phyloP scores from a whole-genome alignment of 2,329 filamentous ascomycete genomes.

The Chlorencoelia australis region DNA sequence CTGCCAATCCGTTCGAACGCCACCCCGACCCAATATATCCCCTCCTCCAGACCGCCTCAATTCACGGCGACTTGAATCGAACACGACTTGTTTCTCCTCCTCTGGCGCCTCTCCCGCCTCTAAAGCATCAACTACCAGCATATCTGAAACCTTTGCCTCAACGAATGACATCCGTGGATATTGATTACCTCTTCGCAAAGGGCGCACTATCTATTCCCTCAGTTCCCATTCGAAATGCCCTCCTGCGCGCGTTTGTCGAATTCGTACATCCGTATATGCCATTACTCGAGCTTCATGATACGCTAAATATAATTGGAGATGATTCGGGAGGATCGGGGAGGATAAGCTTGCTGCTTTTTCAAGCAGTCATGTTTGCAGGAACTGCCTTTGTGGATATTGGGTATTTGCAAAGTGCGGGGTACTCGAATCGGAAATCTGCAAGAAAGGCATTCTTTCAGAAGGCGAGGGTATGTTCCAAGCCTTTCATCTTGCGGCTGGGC shows the following conservation, averaged over 20 bases:
- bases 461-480: constrained; percentile 56
- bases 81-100: constrained; percentile 14
- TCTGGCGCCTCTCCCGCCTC: constrained; percentile 7
- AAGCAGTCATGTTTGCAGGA: constrained; percentile 89
- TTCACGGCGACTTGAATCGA: constrained; percentile 20
- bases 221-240: constrained; percentile 61
- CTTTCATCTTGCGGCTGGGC: constrained; percentile 77
- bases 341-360: constrained; percentile 79
- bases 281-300: constrained; percentile 58
- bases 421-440: constrained; percentile 66
- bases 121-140: constrained; percentile 35
- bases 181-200: constrained; percentile 74
- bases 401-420: constrained; percentile 67
- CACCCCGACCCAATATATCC: constrained; percentile 13
- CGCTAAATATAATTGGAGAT: constrained; percentile 49
- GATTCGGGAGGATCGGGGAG: constrained; percentile 60
- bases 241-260: constrained; percentile 74
- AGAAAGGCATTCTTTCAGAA: constrained; percentile 84
- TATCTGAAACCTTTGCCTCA: constrained; percentile 74
- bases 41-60: constrained; percentile 20
- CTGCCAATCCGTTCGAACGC: constrained; percentile 7
- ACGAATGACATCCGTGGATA: constrained; percentile 70
- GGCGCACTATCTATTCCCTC: constrained; percentile 72
- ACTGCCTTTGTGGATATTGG: constrained; percentile 80
- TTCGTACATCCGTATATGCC: constrained; percentile 95